Percentiles rank a stretch among this genome's conserved stretches.
These are phyloP conservation scores for Phytophthora palmivora DNA, from an alignment of 352 stramenopile genomes.

Conservation along the genomic window DNA sequence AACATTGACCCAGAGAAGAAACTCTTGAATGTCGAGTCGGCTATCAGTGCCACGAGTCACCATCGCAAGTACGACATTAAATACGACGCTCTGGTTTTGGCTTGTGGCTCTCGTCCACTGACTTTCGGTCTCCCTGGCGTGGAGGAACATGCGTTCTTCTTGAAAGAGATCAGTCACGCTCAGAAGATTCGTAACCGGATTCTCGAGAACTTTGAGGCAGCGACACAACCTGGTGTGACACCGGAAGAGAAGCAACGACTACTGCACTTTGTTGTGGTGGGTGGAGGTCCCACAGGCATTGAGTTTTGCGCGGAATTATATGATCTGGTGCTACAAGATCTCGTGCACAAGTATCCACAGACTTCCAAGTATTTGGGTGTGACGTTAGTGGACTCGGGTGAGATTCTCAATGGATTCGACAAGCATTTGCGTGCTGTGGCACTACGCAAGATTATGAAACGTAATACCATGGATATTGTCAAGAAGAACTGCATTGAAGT, in stretches of 20 bases:
- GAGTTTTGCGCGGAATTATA: constrained; percentile 98
- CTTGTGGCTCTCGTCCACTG: constrained; percentile 93
- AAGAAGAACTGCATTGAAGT: constrained; percentile 85
- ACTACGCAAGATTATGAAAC: constrained; percentile 79
- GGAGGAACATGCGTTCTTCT: constrained; percentile 95
- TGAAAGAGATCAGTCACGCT: constrained; percentile 97
- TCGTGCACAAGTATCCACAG: constrained; percentile 83
- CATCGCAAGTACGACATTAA: constrained; percentile 73
- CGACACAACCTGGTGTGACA: no score
- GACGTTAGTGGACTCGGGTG: constrained; percentile 72
- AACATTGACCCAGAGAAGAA: constrained; percentile 86
- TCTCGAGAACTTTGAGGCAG: constrained; percentile 95
- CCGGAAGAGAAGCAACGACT: constrained; percentile 92
- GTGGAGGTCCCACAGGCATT: constrained; percentile 94
- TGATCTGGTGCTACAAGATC: constrained; percentile 93
- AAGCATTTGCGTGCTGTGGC: constrained; percentile 70
- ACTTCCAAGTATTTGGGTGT: constrained; percentile 76
- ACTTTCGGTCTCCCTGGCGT: constrained; percentile 94
- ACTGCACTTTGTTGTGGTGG: constrained; percentile 98
- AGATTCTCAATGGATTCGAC: constrained; percentile 83
- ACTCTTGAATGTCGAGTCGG: constrained; percentile 71
- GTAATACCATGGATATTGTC: constrained; percentile 81
- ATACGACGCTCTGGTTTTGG: constrained; percentile 96
- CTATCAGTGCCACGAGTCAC: constrained; percentile 45
- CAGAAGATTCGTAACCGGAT: constrained; percentile 84